A percentile compares a stretch with the other conserved stretches of the same genome.
Conservation (phyloP, 441 rosid species). For the Syzygium syzygioides region DNA sequence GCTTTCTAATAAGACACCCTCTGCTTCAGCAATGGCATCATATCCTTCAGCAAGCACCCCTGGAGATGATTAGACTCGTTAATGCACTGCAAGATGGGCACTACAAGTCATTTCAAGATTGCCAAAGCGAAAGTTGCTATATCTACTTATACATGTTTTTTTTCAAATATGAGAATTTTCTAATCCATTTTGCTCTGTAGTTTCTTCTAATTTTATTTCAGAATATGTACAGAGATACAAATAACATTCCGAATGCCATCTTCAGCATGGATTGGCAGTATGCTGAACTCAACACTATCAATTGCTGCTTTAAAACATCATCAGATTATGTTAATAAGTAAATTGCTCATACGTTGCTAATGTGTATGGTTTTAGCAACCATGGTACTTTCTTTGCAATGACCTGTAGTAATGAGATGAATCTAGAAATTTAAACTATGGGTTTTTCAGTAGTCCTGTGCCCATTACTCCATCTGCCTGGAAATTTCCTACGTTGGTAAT, state of each 20-base stretch:
- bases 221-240: neutral
- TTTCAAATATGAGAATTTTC: neutral
- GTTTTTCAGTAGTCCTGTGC: neutral
- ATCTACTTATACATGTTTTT: neutral
- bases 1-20: constrained; percentile 60
- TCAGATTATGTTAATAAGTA: neutral
- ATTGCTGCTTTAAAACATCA: neutral
- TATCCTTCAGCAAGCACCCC: constrained; percentile 70
- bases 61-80: constrained; percentile 30
- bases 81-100: constrained; percentile 14
- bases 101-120: constrained; percentile 3
- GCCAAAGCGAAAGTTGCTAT: neutral
- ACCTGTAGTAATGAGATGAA: neutral
- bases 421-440: neutral
- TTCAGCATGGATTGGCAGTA: neutral
- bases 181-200: neutral
- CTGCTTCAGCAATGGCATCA: constrained; percentile 63
- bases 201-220: neutral
- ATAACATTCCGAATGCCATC: neutral
- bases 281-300: neutral
- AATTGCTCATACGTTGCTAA: neutral
- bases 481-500: neutral
- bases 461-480: neutral
- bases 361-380: neutral
- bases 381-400: neutral